Percentiles rank a stretch among this genome's conserved stretches.
These are phyloP conservation scores for Acaromyces ingoldii DNA, from an alignment of 1,284 basidiomycete species.

Conservation along the genomic window DNA sequence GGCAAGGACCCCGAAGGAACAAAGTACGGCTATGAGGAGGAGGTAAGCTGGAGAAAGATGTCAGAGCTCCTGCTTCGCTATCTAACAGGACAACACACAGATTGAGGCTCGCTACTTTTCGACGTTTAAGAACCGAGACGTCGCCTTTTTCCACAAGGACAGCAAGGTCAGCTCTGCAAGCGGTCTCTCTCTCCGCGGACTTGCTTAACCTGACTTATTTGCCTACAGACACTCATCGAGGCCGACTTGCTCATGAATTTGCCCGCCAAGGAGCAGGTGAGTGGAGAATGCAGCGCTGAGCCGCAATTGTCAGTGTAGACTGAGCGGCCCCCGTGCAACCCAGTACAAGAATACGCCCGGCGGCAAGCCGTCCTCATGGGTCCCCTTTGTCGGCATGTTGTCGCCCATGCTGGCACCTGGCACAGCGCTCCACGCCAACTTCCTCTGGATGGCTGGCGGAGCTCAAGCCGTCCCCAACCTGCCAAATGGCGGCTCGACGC, in stretches of 20 bases:
- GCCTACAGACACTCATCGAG: conserved; percentile 62
- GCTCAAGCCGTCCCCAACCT: conserved; percentile 18
- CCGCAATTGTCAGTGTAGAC: too few relatives aligned
- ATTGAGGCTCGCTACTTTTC: conserved; percentile 61
- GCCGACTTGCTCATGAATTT: conserved; percentile 89
- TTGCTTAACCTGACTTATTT: too few relatives aligned
- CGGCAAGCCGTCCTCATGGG: conserved; percentile 24
- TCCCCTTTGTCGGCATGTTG: conserved; percentile 29
- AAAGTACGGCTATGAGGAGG: conserved; percentile 35
- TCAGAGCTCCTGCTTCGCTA: not conserved
- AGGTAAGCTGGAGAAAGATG: conserved; percentile 9
- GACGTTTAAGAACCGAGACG: conserved; percentile 76
- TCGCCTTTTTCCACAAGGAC: conserved; percentile 76
- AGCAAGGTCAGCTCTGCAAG: conserved; percentile 57
- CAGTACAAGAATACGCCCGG: conserved; percentile 25
- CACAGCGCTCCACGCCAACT: conserved; percentile 23
- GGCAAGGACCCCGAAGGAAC: conserved; percentile 22
- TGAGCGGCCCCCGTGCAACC: not conserved
- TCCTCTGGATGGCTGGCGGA: conserved; percentile 24
- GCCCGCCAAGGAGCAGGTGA: conserved; percentile 75
- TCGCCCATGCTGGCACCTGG: conserved; percentile 10
- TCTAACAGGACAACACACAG: not conserved
- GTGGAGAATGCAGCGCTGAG: conserved; percentile 15
- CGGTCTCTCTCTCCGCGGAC: too few relatives aligned
- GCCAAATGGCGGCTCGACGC: conserved; percentile 48